These are phyloP conservation scores for Suillus decipiens DNA, from an alignment of 768 basidiomycete species.

Conservation along the genomic window DNA sequence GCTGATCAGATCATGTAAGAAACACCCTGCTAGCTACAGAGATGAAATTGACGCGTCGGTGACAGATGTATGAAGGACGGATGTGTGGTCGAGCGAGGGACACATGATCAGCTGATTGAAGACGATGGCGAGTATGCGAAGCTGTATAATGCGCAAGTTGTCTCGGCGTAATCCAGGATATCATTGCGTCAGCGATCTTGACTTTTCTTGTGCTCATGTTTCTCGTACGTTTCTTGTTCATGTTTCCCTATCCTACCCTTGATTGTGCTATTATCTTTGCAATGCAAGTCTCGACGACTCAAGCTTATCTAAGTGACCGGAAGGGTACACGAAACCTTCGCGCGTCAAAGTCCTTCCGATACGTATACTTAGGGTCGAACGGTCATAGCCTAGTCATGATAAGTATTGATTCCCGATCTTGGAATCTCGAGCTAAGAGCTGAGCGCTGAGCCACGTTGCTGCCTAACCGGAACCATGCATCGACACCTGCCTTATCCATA, in stretches of 20 bases:
- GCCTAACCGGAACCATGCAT: neutral
- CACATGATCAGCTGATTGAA: constrained; percentile 29
- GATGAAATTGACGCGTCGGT: constrained; percentile 3
- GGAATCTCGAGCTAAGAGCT: neutral
- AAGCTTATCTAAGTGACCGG: neutral
- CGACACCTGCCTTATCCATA: neutral
- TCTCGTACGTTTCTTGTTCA: neutral
- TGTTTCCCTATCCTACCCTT: neutral
- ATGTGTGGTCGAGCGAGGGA: constrained; percentile 32
- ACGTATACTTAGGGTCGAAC: neutral
- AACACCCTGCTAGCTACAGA: neutral
- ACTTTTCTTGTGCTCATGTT: neutral
- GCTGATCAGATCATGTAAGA: constrained; percentile 54
- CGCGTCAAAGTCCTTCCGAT: neutral
- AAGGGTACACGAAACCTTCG: neutral
- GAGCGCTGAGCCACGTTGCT: neutral
- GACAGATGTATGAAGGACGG: constrained; percentile 36
- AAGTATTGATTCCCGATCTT: neutral
- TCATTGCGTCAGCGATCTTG: neutral
- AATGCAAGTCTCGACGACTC: neutral
- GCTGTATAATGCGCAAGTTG: constrained; percentile 28
- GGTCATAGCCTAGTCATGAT: neutral
- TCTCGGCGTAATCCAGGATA: neutral
- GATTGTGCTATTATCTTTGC: neutral
- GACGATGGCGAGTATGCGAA: constrained; percentile 27